Base-by-base conservation (phyloP, 768 basidiomycete species). In the Boletus speciosus region DNA sequence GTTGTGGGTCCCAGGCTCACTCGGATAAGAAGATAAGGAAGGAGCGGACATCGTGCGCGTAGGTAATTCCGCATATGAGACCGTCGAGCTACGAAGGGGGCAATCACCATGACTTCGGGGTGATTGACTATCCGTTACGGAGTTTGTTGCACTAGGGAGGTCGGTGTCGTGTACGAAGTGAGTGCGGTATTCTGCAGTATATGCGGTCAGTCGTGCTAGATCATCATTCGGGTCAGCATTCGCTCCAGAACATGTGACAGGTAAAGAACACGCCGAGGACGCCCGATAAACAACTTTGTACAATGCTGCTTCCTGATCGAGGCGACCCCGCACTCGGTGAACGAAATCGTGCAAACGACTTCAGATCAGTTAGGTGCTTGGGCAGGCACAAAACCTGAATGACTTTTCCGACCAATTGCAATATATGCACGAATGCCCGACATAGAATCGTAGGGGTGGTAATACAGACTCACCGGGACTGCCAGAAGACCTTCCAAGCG, bases 401-500 rank as follows among this genome's bases (percentile, higher is more conserved):
- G 15, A 11, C 6, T 8, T 23, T 8, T 15, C 29, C n/a, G 14
- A 19, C 6, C 29, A n/a, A 21, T 39, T 38, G 37, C 21, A 31
- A 37, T 41, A 38, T 27, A 19, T 32, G 9, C 25, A 40, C 41
- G n/a, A 15, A 32, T 38, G 19, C 32, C 16, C 37, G 36, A 37
- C 19, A 27, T 14, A 23, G 14, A 52, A 37, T 29, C 29, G 16
- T 47, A n/a, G 6, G n/a, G 47, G 7, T 3, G 11, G 8, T 14
- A 29, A 14, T 21, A 5, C 31, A 52, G 29, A 51, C 64, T 63
- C 41, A 63, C 63, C 16, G 11, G 36, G 32, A 43, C 25, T 29
- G 21, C 7, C 19, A 12, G 34, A 9, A 27, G 34, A 52, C 5
- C 23, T 6, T 5, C n/a, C 48, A 8, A 7, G 37, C 2, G n/a